Conservation (phyloP, 768 basidiomycete genomes). For the Roridomyces roridus region DNA sequence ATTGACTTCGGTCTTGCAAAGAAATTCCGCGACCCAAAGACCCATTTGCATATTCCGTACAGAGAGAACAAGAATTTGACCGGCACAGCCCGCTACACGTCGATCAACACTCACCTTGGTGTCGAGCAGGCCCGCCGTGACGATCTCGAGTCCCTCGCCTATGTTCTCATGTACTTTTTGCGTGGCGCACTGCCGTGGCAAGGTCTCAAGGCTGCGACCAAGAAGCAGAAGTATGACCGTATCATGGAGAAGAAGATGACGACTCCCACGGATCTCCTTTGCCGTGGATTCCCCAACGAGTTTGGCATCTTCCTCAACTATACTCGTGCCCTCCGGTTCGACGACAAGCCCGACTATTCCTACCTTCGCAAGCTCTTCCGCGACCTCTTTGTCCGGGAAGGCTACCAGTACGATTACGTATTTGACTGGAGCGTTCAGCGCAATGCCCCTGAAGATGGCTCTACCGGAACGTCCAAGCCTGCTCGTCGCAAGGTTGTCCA, state of each 20-base stretch:
- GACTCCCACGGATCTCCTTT: conserved; percentile 93
- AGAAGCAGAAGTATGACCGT: conserved; percentile 99
- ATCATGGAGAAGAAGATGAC: conserved; percentile 99
- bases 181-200: conserved; percentile 99
- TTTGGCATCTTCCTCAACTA: conserved; percentile 99
- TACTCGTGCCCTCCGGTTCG: conserved; percentile 97
- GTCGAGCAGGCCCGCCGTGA: conserved; percentile 98
- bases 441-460: conserved; percentile 68
- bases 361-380: conserved; percentile 99
- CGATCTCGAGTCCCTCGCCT: conserved; percentile 97
- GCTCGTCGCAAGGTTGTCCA: conserved; percentile 82
- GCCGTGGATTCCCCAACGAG: conserved; percentile 99
- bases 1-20: conserved; percentile 98
- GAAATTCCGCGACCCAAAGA: conserved; percentile 99
- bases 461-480: conserved; percentile 66
- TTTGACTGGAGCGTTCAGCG: conserved; percentile 98
- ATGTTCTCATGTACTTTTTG: conserved; percentile 99
- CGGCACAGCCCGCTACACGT: conserved; percentile 97
- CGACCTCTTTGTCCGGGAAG: conserved; percentile 95
- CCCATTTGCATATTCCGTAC: conserved; percentile 98
- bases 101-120: conserved; percentile 98
- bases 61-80: conserved; percentile 99
- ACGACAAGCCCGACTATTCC: conserved; percentile 99
- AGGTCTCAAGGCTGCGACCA: conserved; percentile 98
- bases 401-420: conserved; percentile 99